Conservation (phyloP, 163 green algal species). For the Scenedesmus sp. region DNA sequence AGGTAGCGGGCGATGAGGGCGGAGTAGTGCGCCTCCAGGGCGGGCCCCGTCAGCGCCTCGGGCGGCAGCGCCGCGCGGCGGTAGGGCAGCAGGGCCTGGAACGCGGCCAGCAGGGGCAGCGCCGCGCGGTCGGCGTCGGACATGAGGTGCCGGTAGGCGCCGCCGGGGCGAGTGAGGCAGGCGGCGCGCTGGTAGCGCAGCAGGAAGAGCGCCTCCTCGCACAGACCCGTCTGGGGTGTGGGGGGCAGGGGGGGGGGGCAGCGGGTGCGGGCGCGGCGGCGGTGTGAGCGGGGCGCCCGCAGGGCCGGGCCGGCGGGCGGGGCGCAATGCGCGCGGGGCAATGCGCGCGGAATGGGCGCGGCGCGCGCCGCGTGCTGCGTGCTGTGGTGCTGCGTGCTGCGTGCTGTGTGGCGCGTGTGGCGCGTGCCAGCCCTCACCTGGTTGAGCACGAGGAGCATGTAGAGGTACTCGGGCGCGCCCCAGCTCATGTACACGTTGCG, state of each 20-base stretch:
- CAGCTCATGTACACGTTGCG: slow-evolving; percentile 75
- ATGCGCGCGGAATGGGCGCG: slow-evolving; percentile 29
- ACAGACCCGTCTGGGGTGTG: slow-evolving; percentile 33
- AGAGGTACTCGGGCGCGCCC: slow-evolving; percentile 81
- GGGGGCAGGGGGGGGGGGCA: no score
- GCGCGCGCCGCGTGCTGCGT: no score
- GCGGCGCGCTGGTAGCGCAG: slow-evolving; percentile 47
- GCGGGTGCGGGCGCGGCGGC: no score
- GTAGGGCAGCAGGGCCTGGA: slow-evolving; percentile 66
- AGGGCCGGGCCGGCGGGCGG: no score
- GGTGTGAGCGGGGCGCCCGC: no score
- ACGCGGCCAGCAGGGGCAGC: slow-evolving; percentile 68
- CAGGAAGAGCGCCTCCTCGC: slow-evolving; percentile 52
- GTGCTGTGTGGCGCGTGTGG: no score
- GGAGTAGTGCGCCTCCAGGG: slow-evolving; percentile 64
- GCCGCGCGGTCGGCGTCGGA: slow-evolving; percentile 62
- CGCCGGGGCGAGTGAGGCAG: slow-evolving; percentile 56
- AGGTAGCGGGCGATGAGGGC: slow-evolving; percentile 75
- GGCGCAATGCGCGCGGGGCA: no score
- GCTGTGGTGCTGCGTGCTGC: no score
- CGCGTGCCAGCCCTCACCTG: no score
- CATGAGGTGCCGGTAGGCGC: slow-evolving; percentile 73
- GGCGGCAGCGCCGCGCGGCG: slow-evolving; percentile 29
- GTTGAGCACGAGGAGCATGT: slow-evolving; percentile 82
- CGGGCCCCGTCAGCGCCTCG: slow-evolving; percentile 46